Percentiles rank a stretch among this genome's conserved stretches.
phyloP scores from a whole-genome alignment of 2,329 filamentous ascomycete species.

The Calonectria honghensis region DNA sequence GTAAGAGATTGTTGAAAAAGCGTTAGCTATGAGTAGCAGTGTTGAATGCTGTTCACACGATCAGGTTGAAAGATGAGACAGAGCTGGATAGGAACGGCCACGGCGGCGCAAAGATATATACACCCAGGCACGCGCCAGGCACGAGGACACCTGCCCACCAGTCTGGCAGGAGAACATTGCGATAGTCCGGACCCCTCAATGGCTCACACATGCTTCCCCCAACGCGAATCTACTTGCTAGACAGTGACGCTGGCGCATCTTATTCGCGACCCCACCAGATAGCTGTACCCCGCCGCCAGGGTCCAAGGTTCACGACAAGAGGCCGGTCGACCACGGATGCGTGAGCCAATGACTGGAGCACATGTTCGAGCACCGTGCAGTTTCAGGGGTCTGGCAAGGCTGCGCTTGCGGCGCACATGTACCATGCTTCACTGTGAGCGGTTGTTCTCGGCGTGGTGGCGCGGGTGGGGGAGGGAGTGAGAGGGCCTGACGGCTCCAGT shows the following conservation, averaged over 20 bases:
- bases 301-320: conserved; percentile 28
- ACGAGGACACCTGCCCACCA: conserved; percentile 38
- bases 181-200: conserved; percentile 42
- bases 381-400: conserved; percentile 53
- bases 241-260: conserved; percentile 44
- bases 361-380: conserved; percentile 59
- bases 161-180: conserved; percentile 32
- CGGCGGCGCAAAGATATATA: conserved; percentile 53
- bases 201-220: conserved; percentile 43
- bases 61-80: conserved; percentile 53
- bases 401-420: conserved; percentile 51
- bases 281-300: conserved; percentile 53
- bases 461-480: conserved; percentile 48
- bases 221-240: conserved; percentile 46
- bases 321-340: conserved; percentile 43
- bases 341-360: conserved; percentile 66
- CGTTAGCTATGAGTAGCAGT: conserved; percentile 52
- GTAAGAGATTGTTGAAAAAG: conserved; percentile 54
- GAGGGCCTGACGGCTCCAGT: conserved; percentile 29
- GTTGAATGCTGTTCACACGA: conserved; percentile 59
- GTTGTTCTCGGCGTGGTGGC: conserved; percentile 39
- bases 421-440: conserved; percentile 52
- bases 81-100: conserved; percentile 34
- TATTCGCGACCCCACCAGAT: conserved; percentile 48
- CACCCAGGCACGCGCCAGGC: conserved; percentile 32